Evolutionary conservation across 805 yeast genomes (phyloP), one percentile per base, ranked within the genome.

Genomic region (Scheffersomyces lignosus): DNA sequence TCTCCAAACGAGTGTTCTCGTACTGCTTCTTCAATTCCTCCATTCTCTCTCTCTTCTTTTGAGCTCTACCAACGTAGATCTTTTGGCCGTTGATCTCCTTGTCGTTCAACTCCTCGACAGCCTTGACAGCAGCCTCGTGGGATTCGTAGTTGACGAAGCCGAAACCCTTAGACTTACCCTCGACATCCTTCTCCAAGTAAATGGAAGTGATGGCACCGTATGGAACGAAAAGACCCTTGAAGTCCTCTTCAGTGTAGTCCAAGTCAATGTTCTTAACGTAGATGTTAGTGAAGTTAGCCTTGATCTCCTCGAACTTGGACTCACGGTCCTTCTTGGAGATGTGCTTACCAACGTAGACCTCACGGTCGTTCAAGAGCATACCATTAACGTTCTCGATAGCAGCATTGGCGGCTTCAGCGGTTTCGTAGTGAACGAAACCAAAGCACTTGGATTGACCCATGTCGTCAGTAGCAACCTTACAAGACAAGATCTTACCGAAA

Each of bases 371-470:
- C 73, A 93, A 80, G 59, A 86, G 77, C 98, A 93, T 93, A 71
- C 99, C 99, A 71, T 93, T 90, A 60, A 93, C 96, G 65, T 88
- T 88, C 73, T 87, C 95, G 65, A 93, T 88, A 52, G 99, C 98
- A 57, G 88, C 89, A 48, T 77, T 76, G 48, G 99, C 99, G 56
- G 95, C 82, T 72, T 87, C 96, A 48, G 83, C 86, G 47, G 84
- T 80, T 67, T 89, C 96, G 73, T 84, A 93, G 75, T 93, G 99
- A 55, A 93, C 97, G 67, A 89, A 91, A 62, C 98, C 99, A 59
- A 89, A 91, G 58, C 97, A 96, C 66, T 87, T 89, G 50, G 97
- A 87, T 66, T 76, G 74, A 53, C 98, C 98, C 61, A 77, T 70
- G 64, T 82, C 90, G 69, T 93, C 97, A 48, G 90, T 82, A 54